These are phyloP conservation scores for Phytophthora sansomeana DNA, from an alignment of 352 stramenopile species.

Conservation along the genomic window DNA sequence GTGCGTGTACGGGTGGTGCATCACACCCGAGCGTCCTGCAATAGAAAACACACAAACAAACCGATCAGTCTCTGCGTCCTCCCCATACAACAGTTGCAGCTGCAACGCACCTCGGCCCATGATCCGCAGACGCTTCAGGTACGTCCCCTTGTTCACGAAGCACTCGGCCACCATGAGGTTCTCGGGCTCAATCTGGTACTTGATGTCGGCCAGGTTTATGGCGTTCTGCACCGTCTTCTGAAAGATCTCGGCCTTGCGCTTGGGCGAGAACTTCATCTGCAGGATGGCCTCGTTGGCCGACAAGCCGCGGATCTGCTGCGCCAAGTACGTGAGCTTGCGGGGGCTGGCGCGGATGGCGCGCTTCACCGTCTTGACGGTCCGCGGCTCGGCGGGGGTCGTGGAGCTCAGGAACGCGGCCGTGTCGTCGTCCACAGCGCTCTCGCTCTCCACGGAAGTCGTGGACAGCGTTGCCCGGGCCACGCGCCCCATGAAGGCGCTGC, in stretches of 20 bases:
- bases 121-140: constrained; percentile 85
- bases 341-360: constrained; percentile 83
- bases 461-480: constrained; percentile 49
- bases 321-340: constrained; percentile 84
- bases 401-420: constrained; percentile 71
- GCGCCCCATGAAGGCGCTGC: constrained; percentile 32
- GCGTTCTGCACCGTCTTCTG: constrained; percentile 89
- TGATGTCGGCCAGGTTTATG: constrained; percentile 89
- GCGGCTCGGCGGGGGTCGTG: constrained; percentile 58
- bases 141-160: constrained; percentile 88
- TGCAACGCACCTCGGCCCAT: constrained; percentile 78
- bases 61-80: constrained; percentile 6
- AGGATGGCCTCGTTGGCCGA: constrained; percentile 77
- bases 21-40: constrained; percentile 80
- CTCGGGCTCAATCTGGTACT: constrained; percentile 88
- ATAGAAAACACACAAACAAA: constrained; percentile 13
- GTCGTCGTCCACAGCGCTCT: constrained; percentile 44
- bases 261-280: constrained; percentile 91
- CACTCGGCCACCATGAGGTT: constrained; percentile 87
- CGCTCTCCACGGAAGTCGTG: constrained; percentile 36
- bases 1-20: constrained; percentile 86
- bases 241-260: constrained; percentile 85
- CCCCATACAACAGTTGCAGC: not conserved
- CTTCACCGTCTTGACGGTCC: constrained; percentile 83
- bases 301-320: constrained; percentile 84